These are phyloP conservation scores for Periconia sp. DNA, from an alignment of 2,329 filamentous ascomycete species.

Conservation along the genomic window DNA sequence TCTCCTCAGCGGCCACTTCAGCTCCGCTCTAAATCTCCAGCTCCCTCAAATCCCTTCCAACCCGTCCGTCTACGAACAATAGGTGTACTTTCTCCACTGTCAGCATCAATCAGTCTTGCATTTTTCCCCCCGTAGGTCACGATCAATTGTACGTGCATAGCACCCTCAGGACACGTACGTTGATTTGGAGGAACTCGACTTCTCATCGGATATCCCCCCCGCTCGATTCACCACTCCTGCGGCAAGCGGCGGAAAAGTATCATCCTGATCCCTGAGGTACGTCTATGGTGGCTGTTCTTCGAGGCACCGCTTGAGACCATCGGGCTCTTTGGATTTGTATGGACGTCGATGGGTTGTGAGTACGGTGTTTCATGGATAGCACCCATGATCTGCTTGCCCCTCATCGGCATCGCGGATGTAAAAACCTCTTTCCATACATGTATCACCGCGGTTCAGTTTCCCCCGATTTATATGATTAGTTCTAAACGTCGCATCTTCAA, in stretches of 20 bases:
- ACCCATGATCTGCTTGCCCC: conserved; percentile 63
- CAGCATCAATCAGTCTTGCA: conserved; percentile 59
- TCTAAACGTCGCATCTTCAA: too few species aligned
- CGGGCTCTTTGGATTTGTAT: conserved; percentile 70
- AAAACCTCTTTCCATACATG: too few species aligned
- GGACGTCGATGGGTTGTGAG: conserved; percentile 63
- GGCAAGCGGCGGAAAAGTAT: conserved; percentile 44
- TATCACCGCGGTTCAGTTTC: too few species aligned
- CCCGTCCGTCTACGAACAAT: conserved; percentile 68
- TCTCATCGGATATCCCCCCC: conserved; percentile 61
- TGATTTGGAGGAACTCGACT: too few species aligned
- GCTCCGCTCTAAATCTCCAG: conserved; percentile 76
- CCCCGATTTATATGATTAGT: too few species aligned
- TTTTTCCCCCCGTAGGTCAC: conserved; percentile 59
- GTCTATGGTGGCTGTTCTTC: conserved; percentile 66
- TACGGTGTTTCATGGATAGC: conserved; percentile 65
- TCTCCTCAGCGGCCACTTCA: conserved; percentile 71
- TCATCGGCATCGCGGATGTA: conserved; percentile 71
- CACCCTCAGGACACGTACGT: too few species aligned
- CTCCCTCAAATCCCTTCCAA: conserved; percentile 70
- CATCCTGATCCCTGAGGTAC: conserved; percentile 56
- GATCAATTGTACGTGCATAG: too few species aligned
- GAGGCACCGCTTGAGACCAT: conserved; percentile 64
- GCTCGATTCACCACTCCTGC: conserved; percentile 55
- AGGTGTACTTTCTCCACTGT: conserved; percentile 62